A percentile compares a stretch with the other conserved stretches of the same genome.
These are phyloP conservation scores for Nakazawaea ishiwadae DNA, from an alignment of 805 yeast species.

Conservation along the genomic window DNA sequence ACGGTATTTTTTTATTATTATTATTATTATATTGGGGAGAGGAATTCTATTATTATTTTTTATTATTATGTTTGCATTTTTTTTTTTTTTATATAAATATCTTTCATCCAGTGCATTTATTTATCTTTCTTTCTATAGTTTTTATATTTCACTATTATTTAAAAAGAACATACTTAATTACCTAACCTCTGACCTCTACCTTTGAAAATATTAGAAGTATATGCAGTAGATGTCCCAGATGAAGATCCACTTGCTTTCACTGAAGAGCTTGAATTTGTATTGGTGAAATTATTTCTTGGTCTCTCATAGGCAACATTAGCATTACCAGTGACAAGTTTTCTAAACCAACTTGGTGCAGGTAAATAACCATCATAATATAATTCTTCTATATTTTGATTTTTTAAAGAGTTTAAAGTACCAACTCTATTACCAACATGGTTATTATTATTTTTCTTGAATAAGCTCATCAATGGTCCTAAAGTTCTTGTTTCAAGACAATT, in stretches of 20 bases:
- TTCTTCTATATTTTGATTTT: constrained; percentile 25
- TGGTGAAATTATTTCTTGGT: constrained; percentile 8
- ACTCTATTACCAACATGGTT: constrained; percentile 23
- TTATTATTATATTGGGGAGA: no score
- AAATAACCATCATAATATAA: constrained; percentile 50
- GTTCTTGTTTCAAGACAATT: constrained; percentile 60
- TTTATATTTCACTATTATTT: no score
- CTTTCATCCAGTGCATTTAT: no score
- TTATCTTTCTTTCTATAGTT: no score
- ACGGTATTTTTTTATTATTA: no score
- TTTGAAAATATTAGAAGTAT: constrained; percentile 21
- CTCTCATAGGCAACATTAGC: constrained; percentile 15
- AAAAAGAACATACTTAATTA: no score
- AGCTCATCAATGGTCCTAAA: constrained; percentile 39
- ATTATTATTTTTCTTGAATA: constrained; percentile 19
- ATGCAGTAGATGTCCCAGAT: constrained; percentile 14
- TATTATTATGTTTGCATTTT: no score
- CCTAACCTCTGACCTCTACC: constrained; percentile 38
- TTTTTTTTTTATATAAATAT: no score
- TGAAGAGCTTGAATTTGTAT: constrained; percentile 5
- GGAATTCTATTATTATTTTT: no score
- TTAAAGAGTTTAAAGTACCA: constrained; percentile 24
- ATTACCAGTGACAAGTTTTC: constrained; percentile 20
- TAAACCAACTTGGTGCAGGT: constrained; percentile 49
- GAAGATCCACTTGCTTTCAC: constrained; percentile 13